These are phyloP conservation scores for Suillus sp. DNA, from an alignment of 768 basidiomycete genomes.

Conservation along the genomic window DNA sequence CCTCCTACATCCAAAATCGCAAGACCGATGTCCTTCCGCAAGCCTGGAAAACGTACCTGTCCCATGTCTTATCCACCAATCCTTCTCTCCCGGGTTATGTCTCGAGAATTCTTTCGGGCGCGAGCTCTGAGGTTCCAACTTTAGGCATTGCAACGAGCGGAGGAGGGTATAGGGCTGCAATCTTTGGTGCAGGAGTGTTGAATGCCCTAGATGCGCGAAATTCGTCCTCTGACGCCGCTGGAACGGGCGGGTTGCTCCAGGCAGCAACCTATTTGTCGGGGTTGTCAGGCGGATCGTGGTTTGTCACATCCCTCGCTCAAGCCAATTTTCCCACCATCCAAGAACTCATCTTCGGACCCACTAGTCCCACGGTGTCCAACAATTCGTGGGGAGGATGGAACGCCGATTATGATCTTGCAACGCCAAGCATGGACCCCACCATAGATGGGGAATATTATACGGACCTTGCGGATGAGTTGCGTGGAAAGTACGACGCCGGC, in stretches of 20 bases:
- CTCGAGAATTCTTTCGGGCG: slow-evolving; percentile 30
- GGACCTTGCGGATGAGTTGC: slow-evolving; percentile 27
- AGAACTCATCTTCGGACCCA: slow-evolving; percentile 39
- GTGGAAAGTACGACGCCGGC: slow-evolving; percentile 34
- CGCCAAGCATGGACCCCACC: slow-evolving; percentile 23
- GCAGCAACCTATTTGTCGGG: slow-evolving; percentile 54
- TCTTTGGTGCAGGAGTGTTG: slow-evolving; percentile 54
- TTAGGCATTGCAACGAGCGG: slow-evolving; percentile 57
- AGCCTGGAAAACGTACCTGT: slow-evolving; percentile 44
- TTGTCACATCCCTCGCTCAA: slow-evolving; percentile 42
- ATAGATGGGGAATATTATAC: slow-evolving; percentile 22
- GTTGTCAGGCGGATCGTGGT: slow-evolving; percentile 47
- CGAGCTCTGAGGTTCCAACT: slow-evolving; percentile 31
- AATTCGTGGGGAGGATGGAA: slow-evolving; percentile 39
- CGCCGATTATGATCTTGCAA: slow-evolving; percentile 21
- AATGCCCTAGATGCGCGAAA: slow-evolving; percentile 55
- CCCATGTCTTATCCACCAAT: slow-evolving; percentile 36
- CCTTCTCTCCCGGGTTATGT: slow-evolving; percentile 38
- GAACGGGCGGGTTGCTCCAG: slow-evolving; percentile 55
- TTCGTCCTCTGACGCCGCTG: slow-evolving; percentile 39
- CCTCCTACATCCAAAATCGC: slow-evolving; percentile 38
- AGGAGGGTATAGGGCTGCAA: slow-evolving; percentile 58
- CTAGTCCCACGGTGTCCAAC: slow-evolving; percentile 18
- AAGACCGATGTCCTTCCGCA: slow-evolving; percentile 37
- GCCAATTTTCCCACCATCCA: slow-evolving; percentile 43